These are phyloP conservation scores for Phytophthora multivora DNA, from an alignment of 352 stramenopile species.

Conservation along the genomic window DNA sequence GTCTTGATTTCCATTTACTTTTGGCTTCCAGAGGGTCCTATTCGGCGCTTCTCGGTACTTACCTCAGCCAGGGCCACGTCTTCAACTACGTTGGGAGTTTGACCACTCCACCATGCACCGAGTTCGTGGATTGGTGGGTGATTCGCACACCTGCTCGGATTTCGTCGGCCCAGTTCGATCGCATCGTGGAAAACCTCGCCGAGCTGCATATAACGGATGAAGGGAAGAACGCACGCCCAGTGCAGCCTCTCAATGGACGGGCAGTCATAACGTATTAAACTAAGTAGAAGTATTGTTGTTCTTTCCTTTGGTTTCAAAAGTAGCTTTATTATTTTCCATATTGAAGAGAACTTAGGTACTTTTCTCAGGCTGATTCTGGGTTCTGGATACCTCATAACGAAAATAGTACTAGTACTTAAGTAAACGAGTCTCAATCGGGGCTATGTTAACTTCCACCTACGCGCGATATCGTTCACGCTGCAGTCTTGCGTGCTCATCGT, in stretches of 20 bases:
- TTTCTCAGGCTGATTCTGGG: too few relatives aligned
- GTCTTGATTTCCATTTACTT: background rate
- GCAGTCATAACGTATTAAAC: constrained; percentile 36
- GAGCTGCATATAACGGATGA: constrained; percentile 25
- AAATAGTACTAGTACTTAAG: too few relatives aligned
- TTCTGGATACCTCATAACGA: too few relatives aligned
- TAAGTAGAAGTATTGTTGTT: background rate
- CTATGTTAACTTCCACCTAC: too few relatives aligned
- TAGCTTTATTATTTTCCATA: too few relatives aligned
- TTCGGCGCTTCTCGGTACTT: constrained; percentile 44
- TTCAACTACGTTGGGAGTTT: constrained; percentile 46
- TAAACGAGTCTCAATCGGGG: too few relatives aligned
- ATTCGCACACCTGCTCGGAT: constrained; percentile 30
- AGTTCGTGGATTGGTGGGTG: constrained; percentile 45
- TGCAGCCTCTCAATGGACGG: constrained; percentile 35
- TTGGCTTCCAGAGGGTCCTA: constrained; percentile 45
- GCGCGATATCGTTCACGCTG: too few relatives aligned
- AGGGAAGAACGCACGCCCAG: constrained; percentile 32
- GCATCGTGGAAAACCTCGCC: constrained; percentile 26
- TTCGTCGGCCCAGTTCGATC: constrained; percentile 26
- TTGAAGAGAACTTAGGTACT: too few relatives aligned
- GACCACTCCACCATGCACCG: constrained; percentile 38
- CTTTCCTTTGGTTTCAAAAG: too few relatives aligned
- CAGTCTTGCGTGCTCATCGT: too few relatives aligned
- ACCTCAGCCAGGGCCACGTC: constrained; percentile 42